Base-by-base conservation (phyloP, 768 basidiomycete genomes). In the Mycena rosella region DNA sequence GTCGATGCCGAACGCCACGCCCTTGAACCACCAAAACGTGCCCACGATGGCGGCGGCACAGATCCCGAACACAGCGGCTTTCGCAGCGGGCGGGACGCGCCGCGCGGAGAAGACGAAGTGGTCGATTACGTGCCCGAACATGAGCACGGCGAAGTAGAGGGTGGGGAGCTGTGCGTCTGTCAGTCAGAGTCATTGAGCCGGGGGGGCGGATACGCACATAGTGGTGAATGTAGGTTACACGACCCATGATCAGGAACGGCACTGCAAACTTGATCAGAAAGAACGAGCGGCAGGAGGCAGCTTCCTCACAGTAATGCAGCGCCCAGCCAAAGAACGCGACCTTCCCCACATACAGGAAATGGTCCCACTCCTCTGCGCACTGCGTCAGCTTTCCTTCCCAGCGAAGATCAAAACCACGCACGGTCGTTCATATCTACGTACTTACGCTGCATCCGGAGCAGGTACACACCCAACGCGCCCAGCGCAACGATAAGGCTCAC, bases 191-290 rank as follows among this genome's bases (percentile, higher is more conserved):
- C 26, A 3, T 22, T 20, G 22, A 38, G 24, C 3, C 13, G n/a
- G 45, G 22, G 48, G 18, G 6, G 14, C 3, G 13, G 32, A 45
- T 13, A 58, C 56, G 11, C n/a, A 59, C 63, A 29, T 65, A 98
- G 83, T 98, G 96, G 78, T 99, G 97, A 24, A 99, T 81, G 74
- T 98, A 98, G 36, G 96, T 98, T 8, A 96, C 94, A 63, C 96
- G 94, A 27, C 95, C 96, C 97, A 99, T 99, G 81, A 98, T 90
- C 70, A 98, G 81, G 90, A 98, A 99, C 2, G 97, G 97, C 24
- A 92, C 96, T 98, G 72, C 9, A 18, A 27, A 34, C 11, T 18
- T 52, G 34, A 47, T 22, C 36, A 40, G 26, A 40, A 14, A n/a
- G n/a, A 2, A 26, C 6, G 14, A 14, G n/a, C 14, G 18, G 15